Evolutionary conservation across 108 stramenopile species (phyloP).

Genomic region (Pelagomonas calceolata): DNA sequence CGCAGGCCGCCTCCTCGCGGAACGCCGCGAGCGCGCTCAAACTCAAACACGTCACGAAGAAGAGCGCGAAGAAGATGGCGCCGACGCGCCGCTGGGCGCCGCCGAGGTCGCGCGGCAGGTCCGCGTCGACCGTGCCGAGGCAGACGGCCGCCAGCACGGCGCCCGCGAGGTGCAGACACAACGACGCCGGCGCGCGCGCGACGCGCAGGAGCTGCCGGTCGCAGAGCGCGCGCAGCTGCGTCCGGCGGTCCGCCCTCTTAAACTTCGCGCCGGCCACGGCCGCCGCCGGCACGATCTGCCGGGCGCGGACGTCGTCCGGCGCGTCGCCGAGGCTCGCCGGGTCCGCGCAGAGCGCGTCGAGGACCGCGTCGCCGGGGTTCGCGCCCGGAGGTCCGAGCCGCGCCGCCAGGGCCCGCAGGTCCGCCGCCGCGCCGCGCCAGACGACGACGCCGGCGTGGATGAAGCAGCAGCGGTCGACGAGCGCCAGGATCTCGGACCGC

Average conservation of each 20-base stretch:
- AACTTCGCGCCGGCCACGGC: background rate
- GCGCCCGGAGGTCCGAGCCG: background rate
- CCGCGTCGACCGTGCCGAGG: background rate
- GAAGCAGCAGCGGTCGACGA: background rate
- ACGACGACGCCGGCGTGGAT: background rate
- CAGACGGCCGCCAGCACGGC: background rate
- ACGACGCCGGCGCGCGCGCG: background rate
- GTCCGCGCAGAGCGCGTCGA: background rate
- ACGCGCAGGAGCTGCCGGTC: background rate
- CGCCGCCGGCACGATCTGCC: no score
- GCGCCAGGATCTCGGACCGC: background rate
- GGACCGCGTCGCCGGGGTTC: background rate
- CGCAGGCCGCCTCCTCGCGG: background rate
- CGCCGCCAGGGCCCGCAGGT: background rate
- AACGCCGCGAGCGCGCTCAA: background rate
- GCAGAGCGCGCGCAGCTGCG: background rate
- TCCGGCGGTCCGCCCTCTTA: background rate
- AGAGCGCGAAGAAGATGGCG: background rate
- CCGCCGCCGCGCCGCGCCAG: background rate
- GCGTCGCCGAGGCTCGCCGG: no score
- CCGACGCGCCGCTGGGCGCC: constrained; percentile 1
- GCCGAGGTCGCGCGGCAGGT: background rate
- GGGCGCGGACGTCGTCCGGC: no score
- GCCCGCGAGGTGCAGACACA: background rate
- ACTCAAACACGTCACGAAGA: background rate